These are phyloP conservation scores for Berkeleyomyces basicola DNA, from an alignment of 2,329 filamentous ascomycete species.

Conservation along the genomic window DNA sequence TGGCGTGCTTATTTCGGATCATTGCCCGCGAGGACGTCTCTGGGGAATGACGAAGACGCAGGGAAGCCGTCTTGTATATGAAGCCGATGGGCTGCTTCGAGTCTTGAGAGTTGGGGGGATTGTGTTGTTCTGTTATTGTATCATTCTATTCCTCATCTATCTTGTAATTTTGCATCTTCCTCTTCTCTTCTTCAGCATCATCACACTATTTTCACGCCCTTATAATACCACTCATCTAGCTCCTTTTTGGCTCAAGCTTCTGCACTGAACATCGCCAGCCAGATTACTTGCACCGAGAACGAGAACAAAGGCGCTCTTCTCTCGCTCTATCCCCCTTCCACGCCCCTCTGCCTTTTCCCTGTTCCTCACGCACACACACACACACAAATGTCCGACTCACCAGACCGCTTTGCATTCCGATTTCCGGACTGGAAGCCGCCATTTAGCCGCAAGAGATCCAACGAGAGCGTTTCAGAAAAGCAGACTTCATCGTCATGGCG, in stretches of 20 bases:
- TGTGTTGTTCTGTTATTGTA: too few relatives aligned
- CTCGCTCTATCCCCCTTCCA: not conserved
- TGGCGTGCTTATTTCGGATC: not conserved
- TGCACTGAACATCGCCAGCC: not conserved
- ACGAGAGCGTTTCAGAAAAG: not conserved
- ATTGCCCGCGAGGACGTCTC: not conserved
- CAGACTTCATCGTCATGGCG: slow-evolving; percentile 25
- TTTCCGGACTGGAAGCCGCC: not conserved
- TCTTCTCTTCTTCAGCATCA: too few relatives aligned
- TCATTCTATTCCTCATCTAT: too few relatives aligned
- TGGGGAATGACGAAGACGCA: too few relatives aligned
- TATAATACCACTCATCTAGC: not conserved
- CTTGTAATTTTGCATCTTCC: too few relatives aligned
- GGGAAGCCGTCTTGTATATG: too few relatives aligned
- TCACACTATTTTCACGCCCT: too few relatives aligned
- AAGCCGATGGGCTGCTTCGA: too few relatives aligned
- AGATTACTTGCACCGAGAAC: not conserved
- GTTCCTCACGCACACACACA: not conserved
- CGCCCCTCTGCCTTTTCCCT: not conserved
- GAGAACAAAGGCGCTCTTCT: not conserved
- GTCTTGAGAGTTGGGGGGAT: too few relatives aligned
- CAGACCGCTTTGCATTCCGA: not conserved
- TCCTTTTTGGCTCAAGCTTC: not conserved
- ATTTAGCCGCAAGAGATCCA: not conserved
- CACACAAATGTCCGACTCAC: not conserved